These are phyloP conservation scores for Barnettozyma pratensis DNA, from an alignment of 805 yeast genomes.

Conservation along the genomic window DNA sequence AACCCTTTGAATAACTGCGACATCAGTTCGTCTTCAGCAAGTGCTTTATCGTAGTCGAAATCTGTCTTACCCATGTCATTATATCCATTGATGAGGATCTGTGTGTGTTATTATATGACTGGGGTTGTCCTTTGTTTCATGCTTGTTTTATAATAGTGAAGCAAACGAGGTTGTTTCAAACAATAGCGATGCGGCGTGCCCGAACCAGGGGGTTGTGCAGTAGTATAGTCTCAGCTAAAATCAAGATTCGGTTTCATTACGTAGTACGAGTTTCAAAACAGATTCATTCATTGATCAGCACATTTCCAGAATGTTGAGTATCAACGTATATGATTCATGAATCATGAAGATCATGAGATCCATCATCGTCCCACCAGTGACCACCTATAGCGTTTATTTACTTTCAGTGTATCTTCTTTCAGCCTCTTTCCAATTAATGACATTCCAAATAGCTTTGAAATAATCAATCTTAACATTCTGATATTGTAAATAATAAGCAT, in stretches of 20 bases:
- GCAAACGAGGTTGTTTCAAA: no score
- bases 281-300: no score
- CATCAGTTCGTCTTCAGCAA: conserved; percentile 8
- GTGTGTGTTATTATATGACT: no score
- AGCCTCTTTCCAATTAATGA: conserved; percentile 89
- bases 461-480: conserved; percentile 87
- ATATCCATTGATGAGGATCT: no score
- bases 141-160: neutral
- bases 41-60: conserved; percentile 2
- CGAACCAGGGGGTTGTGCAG: no score
- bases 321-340: neutral
- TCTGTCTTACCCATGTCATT: neutral
- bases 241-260: no score
- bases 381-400: neutral
- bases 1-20: conserved; percentile 14
- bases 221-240: no score
- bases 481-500: conserved; percentile 91
- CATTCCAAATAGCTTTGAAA: conserved; percentile 92
- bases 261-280: no score
- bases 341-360: no score
- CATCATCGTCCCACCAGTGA: no score
- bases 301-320: neutral
- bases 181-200: no score
- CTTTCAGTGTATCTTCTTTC: conserved; percentile 50
- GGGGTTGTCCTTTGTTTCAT: no score